Evolutionary conservation across 108 stramenopile genomes (phyloP), one percentile per base, ranked within the genome.

Genomic region (Pseudonitzschia delicatissima): DNA sequence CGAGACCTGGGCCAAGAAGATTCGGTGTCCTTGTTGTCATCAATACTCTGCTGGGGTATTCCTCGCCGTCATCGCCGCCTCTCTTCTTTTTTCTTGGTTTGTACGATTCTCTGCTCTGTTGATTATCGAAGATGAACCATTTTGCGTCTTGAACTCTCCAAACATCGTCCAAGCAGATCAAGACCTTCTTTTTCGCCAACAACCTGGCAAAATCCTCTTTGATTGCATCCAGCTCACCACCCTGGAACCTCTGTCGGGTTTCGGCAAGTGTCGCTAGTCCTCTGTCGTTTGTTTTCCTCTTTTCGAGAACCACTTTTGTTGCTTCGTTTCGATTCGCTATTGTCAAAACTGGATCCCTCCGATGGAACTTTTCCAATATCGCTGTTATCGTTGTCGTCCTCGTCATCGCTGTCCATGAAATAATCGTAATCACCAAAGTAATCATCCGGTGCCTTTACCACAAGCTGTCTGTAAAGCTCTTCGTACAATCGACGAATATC

Each of bases 71-170:
- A 3, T 57, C 29, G 20, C 57, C 48, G 21, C 62, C 68, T 20
- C 67, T 73, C 36, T 66, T 62, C 8, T 37, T 37, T 15, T 62
- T 64, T 18, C 71, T 70, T 15, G 57, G 17, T 8, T 60, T 59
- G 28, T 33, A 25, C 18, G 60, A 61, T 15, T 23, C 20, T 26
- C 71, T 79, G 9, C 64, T 15, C 5, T 69, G 45, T 18, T 69
- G 73, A 42, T 64, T 73, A 26, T 90, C 88, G 67, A 93, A 93
- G 23, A 93, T 72, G 55, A 93, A 93, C 87, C 92, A 88, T 64
- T 88, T 90, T n/a, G 88, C 92, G 57, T 93, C 92, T 61, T 93
- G 88, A 40, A 88, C 87, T 68, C 87, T 67, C 77, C 87, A 90
- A 4, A 93, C 92, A 49, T 93, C 92, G 50, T 93, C 92, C 26